Base-by-base conservation (phyloP, 73 alveolate species). In the Breviolum minutum region DNA sequence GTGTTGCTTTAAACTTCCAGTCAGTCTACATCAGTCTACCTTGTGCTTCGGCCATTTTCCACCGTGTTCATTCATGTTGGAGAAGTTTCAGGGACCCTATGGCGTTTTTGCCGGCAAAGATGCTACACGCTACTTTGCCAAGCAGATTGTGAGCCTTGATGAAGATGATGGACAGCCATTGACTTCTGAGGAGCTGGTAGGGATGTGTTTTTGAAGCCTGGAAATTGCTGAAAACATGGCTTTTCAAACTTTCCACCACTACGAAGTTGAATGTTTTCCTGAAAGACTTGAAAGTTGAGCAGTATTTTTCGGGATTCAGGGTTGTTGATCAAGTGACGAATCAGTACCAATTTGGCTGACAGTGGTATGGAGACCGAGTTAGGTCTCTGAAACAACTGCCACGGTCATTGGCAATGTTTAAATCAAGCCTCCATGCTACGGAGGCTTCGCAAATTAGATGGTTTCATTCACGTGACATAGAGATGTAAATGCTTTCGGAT, bases 51-150 rank as follows among this genome's bases (percentile, higher is more conserved):
- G 6, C 13, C 48, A 20, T 9, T 73, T 73, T 24, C 14, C 30
- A 19, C 27, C 82, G 54, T 64, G 10, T 64, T 12, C 10, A 13
- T 66, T 66, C 6, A 13, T 66, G 27, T 77, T 8, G 86, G 63
- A 12, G 66, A 2, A 16, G 71, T 16, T 54, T 13, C 92, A 86
- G 80, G 94, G 94, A 27, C 91, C 98, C 63, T 92, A 92, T 64
- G 87, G 87, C 22, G 80, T 30, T 40, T 92, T 92, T 26, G 98
- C 98, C 29, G 98, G 98, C 54, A 92, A 63, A 32, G 98, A 92
- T 27, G 98, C 98, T 66, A 92, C 98, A 13, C 89, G 98, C 0
- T 66, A 73, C 73, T 74, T 92, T 30, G 98, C 98, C 24, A 92
- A 92, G 48, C 98, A 92, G 87, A 24, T 92, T n/a, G 90, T 92